Conservation (phyloP, 805 yeast genomes). For the Cyberlindnera subsufficiens region DNA sequence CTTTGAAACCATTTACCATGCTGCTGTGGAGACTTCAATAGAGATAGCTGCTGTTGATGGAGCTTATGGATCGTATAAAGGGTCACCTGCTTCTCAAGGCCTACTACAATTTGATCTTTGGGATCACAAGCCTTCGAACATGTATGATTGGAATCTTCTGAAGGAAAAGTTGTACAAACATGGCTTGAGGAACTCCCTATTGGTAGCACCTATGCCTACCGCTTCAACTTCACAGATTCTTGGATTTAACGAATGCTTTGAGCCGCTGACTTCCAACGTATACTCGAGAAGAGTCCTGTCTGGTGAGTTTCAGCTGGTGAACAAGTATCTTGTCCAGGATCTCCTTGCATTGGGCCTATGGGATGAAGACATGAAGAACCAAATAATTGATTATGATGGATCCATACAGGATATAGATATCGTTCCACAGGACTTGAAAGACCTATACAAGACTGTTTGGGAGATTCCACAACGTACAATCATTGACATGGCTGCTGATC, state of each 20-base stretch:
- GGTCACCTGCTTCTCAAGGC: constrained; percentile 92
- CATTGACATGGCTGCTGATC: constrained; percentile 69
- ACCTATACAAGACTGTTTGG: constrained; percentile 78
- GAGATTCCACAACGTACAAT: constrained; percentile 82
- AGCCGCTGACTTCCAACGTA: constrained; percentile 93
- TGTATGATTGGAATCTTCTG: constrained; percentile 82
- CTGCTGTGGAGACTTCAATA: constrained; percentile 77
- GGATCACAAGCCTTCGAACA: constrained; percentile 65
- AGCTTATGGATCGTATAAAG: constrained; percentile 61
- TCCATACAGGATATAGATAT: constrained; percentile 72
- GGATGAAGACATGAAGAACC: constrained; percentile 73
- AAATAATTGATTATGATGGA: constrained; percentile 72
- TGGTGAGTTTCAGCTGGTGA: constrained; percentile 92
- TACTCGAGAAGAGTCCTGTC: constrained; percentile 87
- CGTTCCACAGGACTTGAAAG: constrained; percentile 71
- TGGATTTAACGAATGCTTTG: constrained; percentile 94
- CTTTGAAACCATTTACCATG: constrained; percentile 94
- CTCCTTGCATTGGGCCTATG: constrained; percentile 78
- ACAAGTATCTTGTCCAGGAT: constrained; percentile 79
- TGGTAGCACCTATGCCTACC: constrained; percentile 97
- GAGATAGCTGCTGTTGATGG: constrained; percentile 75
- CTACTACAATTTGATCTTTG: constrained; percentile 81
- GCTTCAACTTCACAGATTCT: constrained; percentile 96
- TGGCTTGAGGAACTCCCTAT: constrained; percentile 83
- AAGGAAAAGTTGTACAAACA: constrained; percentile 50